These are phyloP conservation scores for Wallacemonas sp. DNA, from an alignment of 208 protist genomes.

Conservation along the genomic window DNA sequence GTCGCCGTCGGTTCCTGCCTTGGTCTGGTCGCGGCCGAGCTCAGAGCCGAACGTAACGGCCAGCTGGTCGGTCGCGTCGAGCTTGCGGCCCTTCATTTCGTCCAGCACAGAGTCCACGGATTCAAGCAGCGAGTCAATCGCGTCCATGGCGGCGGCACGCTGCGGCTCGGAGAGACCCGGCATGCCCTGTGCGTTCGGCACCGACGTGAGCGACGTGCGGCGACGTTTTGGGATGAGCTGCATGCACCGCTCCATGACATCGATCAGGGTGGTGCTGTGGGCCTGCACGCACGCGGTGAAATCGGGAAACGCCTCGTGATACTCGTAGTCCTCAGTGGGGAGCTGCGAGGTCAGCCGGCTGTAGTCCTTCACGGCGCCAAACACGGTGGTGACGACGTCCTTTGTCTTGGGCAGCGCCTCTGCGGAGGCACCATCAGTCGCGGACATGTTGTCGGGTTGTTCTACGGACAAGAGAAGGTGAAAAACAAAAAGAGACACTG, in stretches of 20 bases:
- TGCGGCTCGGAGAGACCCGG: constrained; percentile 42
- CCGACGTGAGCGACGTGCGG: constrained; percentile 30
- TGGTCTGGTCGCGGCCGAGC: constrained; percentile 25
- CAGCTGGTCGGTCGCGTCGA: constrained; percentile 76
- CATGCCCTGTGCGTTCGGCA: constrained; percentile 19
- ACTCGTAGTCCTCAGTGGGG: constrained; percentile 78
- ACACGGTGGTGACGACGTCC: constrained; percentile 61
- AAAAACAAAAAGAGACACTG: too few species aligned
- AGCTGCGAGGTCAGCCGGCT: constrained; percentile 55
- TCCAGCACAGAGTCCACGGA: constrained; percentile 85
- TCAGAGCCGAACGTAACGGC: constrained; percentile 79
- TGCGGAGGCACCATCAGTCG: too few species aligned
- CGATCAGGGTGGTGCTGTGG: constrained; percentile 53
- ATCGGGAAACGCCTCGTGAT: constrained; percentile 80
- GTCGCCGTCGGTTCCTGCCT: neutral
- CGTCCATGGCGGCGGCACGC: constrained; percentile 78
- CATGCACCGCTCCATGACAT: constrained; percentile 70
- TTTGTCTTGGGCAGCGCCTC: constrained; percentile 49
- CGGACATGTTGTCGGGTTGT: neutral
- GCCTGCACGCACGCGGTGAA: constrained; percentile 68
- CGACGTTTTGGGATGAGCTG: constrained; percentile 72
- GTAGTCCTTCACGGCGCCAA: constrained; percentile 74
- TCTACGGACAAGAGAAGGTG: constrained; percentile 11
- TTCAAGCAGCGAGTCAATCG: constrained; percentile 82
- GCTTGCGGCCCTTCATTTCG: constrained; percentile 61